Evolutionary conservation across 2,329 filamentous ascomycete species (phyloP).

Genomic region (Incumbomyces lentus): DNA sequence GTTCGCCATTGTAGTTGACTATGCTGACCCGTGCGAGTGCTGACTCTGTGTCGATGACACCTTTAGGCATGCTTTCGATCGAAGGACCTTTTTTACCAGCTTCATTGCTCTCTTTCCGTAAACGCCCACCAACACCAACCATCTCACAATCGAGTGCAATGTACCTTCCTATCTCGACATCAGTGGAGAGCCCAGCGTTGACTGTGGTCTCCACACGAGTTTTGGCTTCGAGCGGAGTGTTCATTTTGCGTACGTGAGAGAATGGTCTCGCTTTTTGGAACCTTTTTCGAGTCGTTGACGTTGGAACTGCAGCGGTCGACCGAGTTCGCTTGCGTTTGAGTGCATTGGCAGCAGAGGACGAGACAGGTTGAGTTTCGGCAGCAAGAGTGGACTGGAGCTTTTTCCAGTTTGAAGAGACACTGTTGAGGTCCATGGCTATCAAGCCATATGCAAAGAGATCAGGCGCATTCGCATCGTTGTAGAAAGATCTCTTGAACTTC

Average conservation of each 20-base stretch:
- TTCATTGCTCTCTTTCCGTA: too few relatives aligned
- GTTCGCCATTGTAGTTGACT: conserved; percentile 86
- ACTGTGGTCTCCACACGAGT: not conserved
- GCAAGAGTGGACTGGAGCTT: conserved; percentile 38
- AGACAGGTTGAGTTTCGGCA: conserved; percentile 16
- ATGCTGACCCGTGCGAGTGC: conserved; percentile 77
- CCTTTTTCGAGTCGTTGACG: not conserved
- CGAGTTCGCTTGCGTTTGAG: conserved; percentile 18
- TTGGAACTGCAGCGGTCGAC: not conserved
- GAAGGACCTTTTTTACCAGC: too few relatives aligned
- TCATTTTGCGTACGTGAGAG: not conserved
- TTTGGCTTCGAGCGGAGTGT: not conserved
- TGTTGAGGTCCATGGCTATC: conserved; percentile 25
- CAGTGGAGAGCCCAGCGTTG: conserved; percentile 20
- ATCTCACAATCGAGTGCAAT: conserved; percentile 94
- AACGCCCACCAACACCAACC: conserved; percentile 60
- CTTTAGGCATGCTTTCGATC: too few relatives aligned
- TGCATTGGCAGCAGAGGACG: conserved; percentile 24
- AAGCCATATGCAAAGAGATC: too few relatives aligned
- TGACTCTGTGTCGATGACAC: conserved; percentile 53
- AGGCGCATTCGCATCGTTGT: too few relatives aligned
- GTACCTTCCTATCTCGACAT: conserved; percentile 72
- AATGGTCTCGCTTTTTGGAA: not conserved
- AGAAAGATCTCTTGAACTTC: too few relatives aligned
- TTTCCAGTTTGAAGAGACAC: conserved; percentile 42